Evolutionary conservation across 2,329 filamentous ascomycete genomes (phyloP), one percentile per base, ranked within the genome.

Genomic region (Aspergillus melleus): DNA sequence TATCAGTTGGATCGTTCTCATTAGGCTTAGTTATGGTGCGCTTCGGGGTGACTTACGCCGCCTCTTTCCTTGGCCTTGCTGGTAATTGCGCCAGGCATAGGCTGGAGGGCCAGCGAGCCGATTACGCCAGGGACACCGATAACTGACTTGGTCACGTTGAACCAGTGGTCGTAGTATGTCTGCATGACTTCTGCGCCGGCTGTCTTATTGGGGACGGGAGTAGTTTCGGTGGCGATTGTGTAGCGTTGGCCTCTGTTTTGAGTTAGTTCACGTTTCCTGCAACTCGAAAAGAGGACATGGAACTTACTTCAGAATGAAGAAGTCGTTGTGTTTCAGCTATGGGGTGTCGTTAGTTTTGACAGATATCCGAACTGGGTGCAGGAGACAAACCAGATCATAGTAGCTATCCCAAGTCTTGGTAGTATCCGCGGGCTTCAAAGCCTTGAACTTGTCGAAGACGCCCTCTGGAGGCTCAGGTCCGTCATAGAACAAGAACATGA

Each of bases 401-500:
- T 83, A 84, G 6, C 74, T 79, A 58, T 74, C 66, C 62, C 78
- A 81, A 3, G 77, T 79, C 67, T 81, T 80, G 54, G 76, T 77
- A 20, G 73, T 80, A 66, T 84, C 81, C 22, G 77, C 67, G 1
- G 79, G 77, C 1, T 72, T 67, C 51, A 84, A 76, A 44, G 76
- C 75, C 2, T 81, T 80, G 70, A 89, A 89, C 59, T 81, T 81
- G 58, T 81, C 77, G 60, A 89, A 88, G 2, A 84, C 79, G 5
- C 77, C 81, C 1, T 75, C 66, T 0, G 86, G 85, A 0, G 81
- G 81, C 53, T 74, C 71, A 0, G 80, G 79, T 1, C 83, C 86
- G 69, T 88, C 84, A 70, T 88, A 88, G 75, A 86, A 88, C 42
- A 86, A 69, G 71, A 88, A 88, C 61, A 89, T 72, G 58, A 86